Evolutionary conservation across 2,329 filamentous ascomycete species (phyloP).

Genomic region (Phialophora chinensis): DNA sequence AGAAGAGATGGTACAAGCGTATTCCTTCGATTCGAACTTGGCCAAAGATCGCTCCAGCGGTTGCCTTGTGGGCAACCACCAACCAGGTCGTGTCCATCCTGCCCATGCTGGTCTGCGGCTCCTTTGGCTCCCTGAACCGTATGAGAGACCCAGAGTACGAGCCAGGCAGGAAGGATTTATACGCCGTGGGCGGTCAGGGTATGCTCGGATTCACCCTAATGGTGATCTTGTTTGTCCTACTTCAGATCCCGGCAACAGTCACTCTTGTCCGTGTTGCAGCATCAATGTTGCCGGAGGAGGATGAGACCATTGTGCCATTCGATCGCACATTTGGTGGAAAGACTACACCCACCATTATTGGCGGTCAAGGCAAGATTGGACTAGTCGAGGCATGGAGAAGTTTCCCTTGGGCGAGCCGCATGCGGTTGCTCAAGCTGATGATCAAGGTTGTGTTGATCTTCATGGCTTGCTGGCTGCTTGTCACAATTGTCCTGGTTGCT

Average conservation of each 20-base stretch:
- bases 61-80: slow-evolving; percentile 65
- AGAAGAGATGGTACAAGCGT: slow-evolving; percentile 70
- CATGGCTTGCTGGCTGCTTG: slow-evolving; percentile 55
- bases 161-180: slow-evolving; percentile 45
- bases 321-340: slow-evolving; percentile 84
- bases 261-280: slow-evolving; percentile 84
- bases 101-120: slow-evolving; percentile 51
- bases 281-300: slow-evolving; percentile 78
- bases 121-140: slow-evolving; percentile 57
- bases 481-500: slow-evolving; percentile 58
- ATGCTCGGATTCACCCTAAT: slow-evolving; percentile 55
- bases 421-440: slow-evolving; percentile 75
- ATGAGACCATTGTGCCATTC: slow-evolving; percentile 86
- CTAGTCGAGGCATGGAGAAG: slow-evolving; percentile 79
- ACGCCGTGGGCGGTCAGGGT: slow-evolving; percentile 48
- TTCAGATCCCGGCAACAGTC: slow-evolving; percentile 77
- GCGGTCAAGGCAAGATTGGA: slow-evolving; percentile 72
- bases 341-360: slow-evolving; percentile 75
- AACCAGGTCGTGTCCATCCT: slow-evolving; percentile 54
- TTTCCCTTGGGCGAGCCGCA: slow-evolving; percentile 74
- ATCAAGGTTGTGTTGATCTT: slow-evolving; percentile 70
- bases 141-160: slow-evolving; percentile 42
- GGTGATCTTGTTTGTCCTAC: slow-evolving; percentile 60
- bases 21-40: slow-evolving; percentile 71
- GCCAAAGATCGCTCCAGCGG: slow-evolving; percentile 72